Percentiles rank a stretch among this genome's conserved stretches.
These are phyloP conservation scores for Trichosporon sp. DNA, from an alignment of 1,284 basidiomycete species.

Conservation along the genomic window DNA sequence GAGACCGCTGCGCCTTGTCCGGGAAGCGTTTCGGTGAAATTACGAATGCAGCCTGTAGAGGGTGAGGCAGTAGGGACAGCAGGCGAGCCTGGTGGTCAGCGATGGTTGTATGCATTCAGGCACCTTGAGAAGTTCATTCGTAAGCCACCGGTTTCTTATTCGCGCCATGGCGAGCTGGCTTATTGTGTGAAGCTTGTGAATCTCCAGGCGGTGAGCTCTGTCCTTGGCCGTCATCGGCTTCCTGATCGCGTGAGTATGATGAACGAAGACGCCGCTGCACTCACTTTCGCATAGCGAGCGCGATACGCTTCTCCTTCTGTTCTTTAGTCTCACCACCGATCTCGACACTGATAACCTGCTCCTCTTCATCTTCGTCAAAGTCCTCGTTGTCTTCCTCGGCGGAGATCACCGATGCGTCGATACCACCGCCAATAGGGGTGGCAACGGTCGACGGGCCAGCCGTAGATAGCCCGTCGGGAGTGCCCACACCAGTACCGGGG, in stretches of 20 bases:
- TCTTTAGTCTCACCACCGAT: slow-evolving; percentile 41
- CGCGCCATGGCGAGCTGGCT: slow-evolving; percentile 68
- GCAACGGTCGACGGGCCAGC: slow-evolving; percentile 22
- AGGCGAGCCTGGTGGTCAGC: slow-evolving; percentile 54
- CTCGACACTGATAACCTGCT: slow-evolving; percentile 37
- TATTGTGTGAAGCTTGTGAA: slow-evolving; percentile 82
- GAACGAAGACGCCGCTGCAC: neutral
- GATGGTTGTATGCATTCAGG: slow-evolving; percentile 1
- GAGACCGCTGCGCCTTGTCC: slow-evolving; percentile 68
- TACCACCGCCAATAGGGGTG: neutral
- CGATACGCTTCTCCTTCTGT: slow-evolving; percentile 37
- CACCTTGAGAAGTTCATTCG: slow-evolving; percentile 75
- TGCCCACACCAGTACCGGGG: slow-evolving; percentile 16
- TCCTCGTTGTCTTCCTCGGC: slow-evolving; percentile 11
- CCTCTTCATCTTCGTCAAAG: slow-evolving; percentile 24
- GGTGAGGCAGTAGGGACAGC: slow-evolving; percentile 72
- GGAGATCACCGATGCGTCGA: neutral
- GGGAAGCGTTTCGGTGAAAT: slow-evolving; percentile 80
- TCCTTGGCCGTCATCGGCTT: slow-evolving; percentile 53
- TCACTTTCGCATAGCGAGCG: slow-evolving; percentile 40
- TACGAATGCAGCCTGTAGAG: slow-evolving; percentile 69
- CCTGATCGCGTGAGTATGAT: slow-evolving; percentile 18
- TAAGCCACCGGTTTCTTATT: slow-evolving; percentile 77
- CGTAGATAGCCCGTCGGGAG: slow-evolving; percentile 24
- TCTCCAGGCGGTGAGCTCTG: slow-evolving; percentile 65